These are phyloP conservation scores for Rhizoclosmatium sp. DNA, from an alignment of 192 early-diverging fungal genomes.

Conservation along the genomic window DNA sequence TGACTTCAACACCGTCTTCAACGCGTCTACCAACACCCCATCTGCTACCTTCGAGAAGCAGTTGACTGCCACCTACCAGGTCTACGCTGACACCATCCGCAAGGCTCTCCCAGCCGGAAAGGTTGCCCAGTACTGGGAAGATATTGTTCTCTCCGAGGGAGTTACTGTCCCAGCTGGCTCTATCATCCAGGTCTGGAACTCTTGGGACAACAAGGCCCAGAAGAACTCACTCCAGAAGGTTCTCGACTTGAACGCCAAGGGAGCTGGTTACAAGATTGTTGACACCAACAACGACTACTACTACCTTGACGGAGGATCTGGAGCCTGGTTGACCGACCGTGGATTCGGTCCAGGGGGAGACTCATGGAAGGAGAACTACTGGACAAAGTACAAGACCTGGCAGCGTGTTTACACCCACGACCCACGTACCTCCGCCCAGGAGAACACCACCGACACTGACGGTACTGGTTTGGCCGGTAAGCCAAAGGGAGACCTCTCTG, in stretches of 20 bases:
- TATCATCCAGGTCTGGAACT: constrained; percentile 32
- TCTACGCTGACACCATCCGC: background rate
- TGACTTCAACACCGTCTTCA: background rate
- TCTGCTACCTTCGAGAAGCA: background rate
- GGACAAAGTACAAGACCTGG: constrained; percentile 24
- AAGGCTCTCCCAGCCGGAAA: constrained; percentile 3
- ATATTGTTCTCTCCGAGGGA: constrained; percentile 17
- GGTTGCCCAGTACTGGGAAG: constrained; percentile 23
- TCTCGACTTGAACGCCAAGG: background rate
- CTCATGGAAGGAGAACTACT: constrained; percentile 29
- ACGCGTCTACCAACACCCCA: background rate
- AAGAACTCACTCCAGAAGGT: constrained; percentile 14
- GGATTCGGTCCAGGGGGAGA: constrained; percentile 2
- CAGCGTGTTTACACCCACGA: constrained; percentile 28
- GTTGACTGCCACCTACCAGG: background rate
- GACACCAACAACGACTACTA: constrained; percentile 22
- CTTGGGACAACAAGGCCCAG: background rate
- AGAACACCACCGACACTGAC: constrained; percentile 1
- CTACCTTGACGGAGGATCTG: constrained; percentile 35
- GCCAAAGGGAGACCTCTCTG: no score
- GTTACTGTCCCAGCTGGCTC: background rate
- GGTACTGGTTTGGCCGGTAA: background rate
- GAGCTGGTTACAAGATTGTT: constrained; percentile 28
- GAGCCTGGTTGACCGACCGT: constrained; percentile 22
- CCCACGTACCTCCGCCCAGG: background rate